Percentiles rank a stretch among this genome's conserved stretches.
phyloP scores from a whole-genome alignment of 2,329 filamentous ascomycete species.

The Diplodia mutila region DNA sequence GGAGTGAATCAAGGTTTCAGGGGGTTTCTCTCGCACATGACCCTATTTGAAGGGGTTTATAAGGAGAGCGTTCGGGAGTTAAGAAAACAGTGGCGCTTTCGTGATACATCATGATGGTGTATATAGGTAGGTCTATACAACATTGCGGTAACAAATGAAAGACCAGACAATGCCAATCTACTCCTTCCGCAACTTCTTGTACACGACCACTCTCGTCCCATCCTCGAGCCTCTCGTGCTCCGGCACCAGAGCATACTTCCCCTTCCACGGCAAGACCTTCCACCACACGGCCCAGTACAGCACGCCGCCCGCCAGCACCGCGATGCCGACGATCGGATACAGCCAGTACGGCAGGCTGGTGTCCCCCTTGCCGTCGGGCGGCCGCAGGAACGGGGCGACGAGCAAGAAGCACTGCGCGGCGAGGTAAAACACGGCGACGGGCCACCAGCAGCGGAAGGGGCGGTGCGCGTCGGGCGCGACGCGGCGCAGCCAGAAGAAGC shows the following conservation, averaged over 20 bases:
- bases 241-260: constrained; percentile 66
- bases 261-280: constrained; percentile 60
- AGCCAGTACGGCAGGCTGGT: constrained; percentile 54
- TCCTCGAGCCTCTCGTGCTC: constrained; percentile 63
- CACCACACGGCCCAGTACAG: constrained; percentile 73
- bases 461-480: constrained; percentile 63
- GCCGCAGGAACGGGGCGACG: constrained; percentile 63
- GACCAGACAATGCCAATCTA: neutral
- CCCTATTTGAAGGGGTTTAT: neutral
- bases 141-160: neutral
- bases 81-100: neutral
- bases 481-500: constrained; percentile 64
- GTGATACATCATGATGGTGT: neutral
- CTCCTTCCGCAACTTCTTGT: constrained; percentile 29
- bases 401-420: constrained; percentile 59
- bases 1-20: neutral
- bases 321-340: constrained; percentile 57
- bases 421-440: constrained; percentile 61
- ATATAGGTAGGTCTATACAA: neutral
- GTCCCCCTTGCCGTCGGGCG: constrained; percentile 36
- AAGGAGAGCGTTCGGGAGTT: neutral
- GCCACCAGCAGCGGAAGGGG: constrained; percentile 68
- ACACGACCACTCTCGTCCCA: constrained; percentile 65
- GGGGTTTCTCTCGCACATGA: neutral
- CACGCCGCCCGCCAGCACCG: constrained; percentile 62